Conservation (phyloP, 352 stramenopile species). For the Phytopythium montanum region DNA sequence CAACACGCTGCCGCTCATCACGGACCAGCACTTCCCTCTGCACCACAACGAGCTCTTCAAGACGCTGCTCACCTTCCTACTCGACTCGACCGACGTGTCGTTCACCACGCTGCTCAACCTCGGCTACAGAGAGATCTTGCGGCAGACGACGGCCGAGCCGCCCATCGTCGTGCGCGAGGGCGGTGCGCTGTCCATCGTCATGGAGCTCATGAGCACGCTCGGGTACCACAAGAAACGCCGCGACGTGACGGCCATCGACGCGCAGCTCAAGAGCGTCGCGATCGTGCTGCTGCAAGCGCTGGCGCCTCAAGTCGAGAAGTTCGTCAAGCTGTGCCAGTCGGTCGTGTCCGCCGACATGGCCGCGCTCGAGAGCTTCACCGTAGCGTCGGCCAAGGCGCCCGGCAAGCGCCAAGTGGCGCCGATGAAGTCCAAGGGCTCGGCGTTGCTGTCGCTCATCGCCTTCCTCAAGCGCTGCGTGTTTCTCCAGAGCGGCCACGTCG, state of each 20-base stretch:
- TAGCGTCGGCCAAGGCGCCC: slow-evolving; percentile 24
- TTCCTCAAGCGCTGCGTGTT: slow-evolving; percentile 85
- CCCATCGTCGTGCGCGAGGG: slow-evolving; percentile 70
- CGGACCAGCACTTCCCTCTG: slow-evolving; percentile 69
- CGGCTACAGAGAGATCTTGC: slow-evolving; percentile 72
- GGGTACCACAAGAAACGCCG: slow-evolving; percentile 84
- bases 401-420: slow-evolving; percentile 35
- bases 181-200: slow-evolving; percentile 78
- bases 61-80: slow-evolving; percentile 65
- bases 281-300: slow-evolving; percentile 42
- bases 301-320: slow-evolving; percentile 70
- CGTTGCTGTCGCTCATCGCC: slow-evolving; percentile 69
- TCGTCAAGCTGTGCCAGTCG: slow-evolving; percentile 68
- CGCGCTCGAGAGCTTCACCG: slow-evolving; percentile 38
- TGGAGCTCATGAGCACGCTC: slow-evolving; percentile 84
- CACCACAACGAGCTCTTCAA: slow-evolving; percentile 84
- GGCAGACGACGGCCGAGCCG: slow-evolving; percentile 59
- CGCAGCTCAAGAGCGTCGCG: slow-evolving; percentile 45
- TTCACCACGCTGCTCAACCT: slow-evolving; percentile 77
- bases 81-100: slow-evolving; percentile 59
- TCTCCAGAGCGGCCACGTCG: slow-evolving; percentile 66
- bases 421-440: slow-evolving; percentile 64
- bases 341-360: slow-evolving; percentile 56
- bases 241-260: slow-evolving; percentile 69
- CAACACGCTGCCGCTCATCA: slow-evolving; percentile 78